Base-by-base conservation (phyloP, 345 rosid species). In the Erucastrum elatum region DNA sequence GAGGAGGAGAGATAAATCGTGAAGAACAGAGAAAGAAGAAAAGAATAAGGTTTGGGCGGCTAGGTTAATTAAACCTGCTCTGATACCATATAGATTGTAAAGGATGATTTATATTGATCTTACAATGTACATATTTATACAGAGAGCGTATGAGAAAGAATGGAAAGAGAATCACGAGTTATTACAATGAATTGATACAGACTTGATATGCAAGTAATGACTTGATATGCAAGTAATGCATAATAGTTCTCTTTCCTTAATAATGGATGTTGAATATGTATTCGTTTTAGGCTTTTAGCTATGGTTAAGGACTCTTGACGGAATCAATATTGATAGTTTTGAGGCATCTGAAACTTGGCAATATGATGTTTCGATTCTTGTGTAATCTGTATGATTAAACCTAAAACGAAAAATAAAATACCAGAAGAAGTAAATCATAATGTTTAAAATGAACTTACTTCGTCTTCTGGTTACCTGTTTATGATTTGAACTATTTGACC, bases 261-360 rank as follows among this genome's bases (percentile, higher is more conserved):
- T 41, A 41, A n/a, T 21, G 21, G 10, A 35, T 8, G 39, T 11
- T 41, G 12, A 21, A 33, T 13, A 55, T 71, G 37, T 41, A 6
- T 66, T 46, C 33, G 31, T 10, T 33, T 67, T 39, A 56, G 65
- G 21, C 21, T 21, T 21, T 21, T 21, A 21, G 21, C 56, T 41
- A 56, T 12, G 55, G 61, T 60, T 76, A 61, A 49, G n/a, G 37
- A 49, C 13, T 62, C 26, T 63, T 75, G 35, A 61, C 35, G 13
- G 39, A 46, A 69, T 49, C 27, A 11, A 34, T 51, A 35, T 16
- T 30, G 27, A n/a, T 31, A 33, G 21, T 21, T 21, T 61, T 46
- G 35, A 59, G 33, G 39, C 46, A 46, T 62, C 61, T 12, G 68
- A 44, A 31, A 31, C 49, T 30, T 8, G 33, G 21, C 26, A n/a